These are phyloP conservation scores for Saccharomycopsis schoenii DNA, from an alignment of 805 yeast species.

Conservation along the genomic window DNA sequence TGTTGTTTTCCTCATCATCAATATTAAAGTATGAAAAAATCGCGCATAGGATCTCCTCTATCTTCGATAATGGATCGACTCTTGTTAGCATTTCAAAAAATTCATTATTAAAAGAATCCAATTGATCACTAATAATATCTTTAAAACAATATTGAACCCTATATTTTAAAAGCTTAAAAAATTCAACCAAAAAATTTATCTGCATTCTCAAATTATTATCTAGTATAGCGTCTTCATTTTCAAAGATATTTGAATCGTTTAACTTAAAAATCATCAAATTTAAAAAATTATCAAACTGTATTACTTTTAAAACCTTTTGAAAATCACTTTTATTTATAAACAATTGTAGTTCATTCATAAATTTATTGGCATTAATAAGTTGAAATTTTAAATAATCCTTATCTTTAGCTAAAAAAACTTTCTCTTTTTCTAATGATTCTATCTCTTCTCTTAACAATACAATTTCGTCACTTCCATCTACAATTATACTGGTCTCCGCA, in stretches of 20 bases:
- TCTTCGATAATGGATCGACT: not conserved
- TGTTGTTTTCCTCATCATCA: not conserved
- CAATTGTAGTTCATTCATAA: not conserved
- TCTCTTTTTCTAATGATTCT: not conserved
- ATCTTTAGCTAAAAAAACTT: not conserved
- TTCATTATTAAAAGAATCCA: not conserved
- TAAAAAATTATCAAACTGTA: not conserved
- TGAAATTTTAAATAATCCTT: not conserved
- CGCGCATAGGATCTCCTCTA: not conserved
- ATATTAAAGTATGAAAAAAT: not conserved
- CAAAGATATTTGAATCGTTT: not conserved
- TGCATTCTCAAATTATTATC: not conserved
- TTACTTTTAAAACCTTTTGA: not conserved
- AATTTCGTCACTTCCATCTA: not conserved
- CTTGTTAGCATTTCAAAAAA: not conserved
- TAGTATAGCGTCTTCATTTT: not conserved
- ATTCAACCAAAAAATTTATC: not conserved
- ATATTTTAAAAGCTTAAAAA: not conserved
- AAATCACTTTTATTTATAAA: not conserved
- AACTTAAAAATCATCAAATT: not conserved
- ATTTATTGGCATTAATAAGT: not conserved
- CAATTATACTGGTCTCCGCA: not conserved
- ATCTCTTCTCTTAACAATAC: not conserved
- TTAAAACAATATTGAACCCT: not conserved
- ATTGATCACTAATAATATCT: not conserved